phyloP scores from a whole-genome alignment of 1,284 basidiomycete genomes.

The Ganoderma boninense region DNA sequence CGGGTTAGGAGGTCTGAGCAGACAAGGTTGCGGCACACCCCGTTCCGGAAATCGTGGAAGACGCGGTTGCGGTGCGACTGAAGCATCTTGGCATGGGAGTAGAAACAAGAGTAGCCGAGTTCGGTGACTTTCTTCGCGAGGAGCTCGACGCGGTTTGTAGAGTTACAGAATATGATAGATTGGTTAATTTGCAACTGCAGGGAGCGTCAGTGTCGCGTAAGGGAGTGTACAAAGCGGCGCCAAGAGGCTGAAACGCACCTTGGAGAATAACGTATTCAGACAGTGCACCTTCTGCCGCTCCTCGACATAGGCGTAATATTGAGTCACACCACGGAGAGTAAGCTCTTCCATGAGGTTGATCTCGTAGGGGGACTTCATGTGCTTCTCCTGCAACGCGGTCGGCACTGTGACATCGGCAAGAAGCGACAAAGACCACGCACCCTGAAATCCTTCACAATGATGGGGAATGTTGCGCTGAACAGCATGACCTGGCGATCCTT shows the following conservation, averaged over 20 bases:
- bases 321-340: constrained; percentile 97
- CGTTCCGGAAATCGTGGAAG: constrained; percentile 99
- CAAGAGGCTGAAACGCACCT: constrained; percentile 57
- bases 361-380: constrained; percentile 97
- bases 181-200: constrained; percentile 98
- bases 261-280: constrained; percentile 96
- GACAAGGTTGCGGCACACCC: constrained; percentile 97
- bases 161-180: constrained; percentile 99
- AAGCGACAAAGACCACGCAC: constrained; percentile 49
- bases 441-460: constrained; percentile 99
- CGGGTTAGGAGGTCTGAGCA: constrained; percentile 97
- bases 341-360: constrained; percentile 99
- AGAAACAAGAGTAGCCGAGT: constrained; percentile 99
- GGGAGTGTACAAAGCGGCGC: background rate
- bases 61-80: constrained; percentile 99
- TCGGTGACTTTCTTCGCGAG: constrained; percentile 99
- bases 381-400: constrained; percentile 79
- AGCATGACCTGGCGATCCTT: constrained; percentile 96
- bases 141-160: constrained; percentile 98
- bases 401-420: constrained; percentile 14
- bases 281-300: constrained; percentile 99
- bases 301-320: constrained; percentile 99
- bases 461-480: constrained; percentile 98
- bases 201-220: constrained; percentile 21
- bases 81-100: constrained; percentile 99